Conservation (phyloP, 352 stramenopile genomes). For the Phytophthora sp. region DNA sequence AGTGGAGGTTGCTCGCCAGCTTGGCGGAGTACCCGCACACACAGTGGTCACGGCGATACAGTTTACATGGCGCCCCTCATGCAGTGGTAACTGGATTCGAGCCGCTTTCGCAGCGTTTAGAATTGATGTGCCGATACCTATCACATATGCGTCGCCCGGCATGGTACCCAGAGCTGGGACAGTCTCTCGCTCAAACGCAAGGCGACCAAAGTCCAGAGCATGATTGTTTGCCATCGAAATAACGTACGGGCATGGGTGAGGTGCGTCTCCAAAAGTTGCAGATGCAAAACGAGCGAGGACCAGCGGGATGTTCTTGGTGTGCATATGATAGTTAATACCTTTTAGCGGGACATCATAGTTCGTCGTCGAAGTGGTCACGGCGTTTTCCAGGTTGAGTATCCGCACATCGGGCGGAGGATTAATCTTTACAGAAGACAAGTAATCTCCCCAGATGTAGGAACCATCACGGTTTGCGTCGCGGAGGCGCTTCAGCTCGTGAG, state of each 20-base stretch:
- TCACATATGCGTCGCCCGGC: constrained; percentile 17
- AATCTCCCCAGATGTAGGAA: constrained; percentile 45
- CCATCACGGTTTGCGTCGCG: constrained; percentile 36
- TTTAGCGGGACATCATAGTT: constrained; percentile 45
- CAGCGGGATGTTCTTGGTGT: constrained; percentile 25
- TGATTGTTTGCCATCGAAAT: constrained; percentile 61
- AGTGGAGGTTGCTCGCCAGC: constrained; percentile 31
- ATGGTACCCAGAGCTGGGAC: constrained; percentile 28
- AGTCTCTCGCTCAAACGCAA: constrained; percentile 46
- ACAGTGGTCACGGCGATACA: constrained; percentile 36
- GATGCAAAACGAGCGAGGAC: constrained; percentile 21
- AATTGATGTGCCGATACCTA: constrained; percentile 32
- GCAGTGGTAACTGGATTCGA: constrained; percentile 2
- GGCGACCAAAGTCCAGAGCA: constrained; percentile 42
- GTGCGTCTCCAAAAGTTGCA: constrained; percentile 3
- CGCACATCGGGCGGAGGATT: constrained; percentile 34
- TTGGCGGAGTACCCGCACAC: constrained; percentile 36
- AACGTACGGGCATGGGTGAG: constrained; percentile 32
- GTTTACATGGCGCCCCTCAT: constrained; percentile 13
- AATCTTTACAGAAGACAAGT: constrained; percentile 27
- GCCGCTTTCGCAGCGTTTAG: constrained; percentile 24
- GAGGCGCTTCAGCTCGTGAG: constrained; percentile 19
- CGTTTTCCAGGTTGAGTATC: constrained; percentile 53
- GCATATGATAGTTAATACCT: constrained; percentile 44
- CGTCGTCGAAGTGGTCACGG: constrained; percentile 37